Base-by-base conservation (phyloP, 495 filamentous ascomycete species). In the Aspergillus sparsus region DNA sequence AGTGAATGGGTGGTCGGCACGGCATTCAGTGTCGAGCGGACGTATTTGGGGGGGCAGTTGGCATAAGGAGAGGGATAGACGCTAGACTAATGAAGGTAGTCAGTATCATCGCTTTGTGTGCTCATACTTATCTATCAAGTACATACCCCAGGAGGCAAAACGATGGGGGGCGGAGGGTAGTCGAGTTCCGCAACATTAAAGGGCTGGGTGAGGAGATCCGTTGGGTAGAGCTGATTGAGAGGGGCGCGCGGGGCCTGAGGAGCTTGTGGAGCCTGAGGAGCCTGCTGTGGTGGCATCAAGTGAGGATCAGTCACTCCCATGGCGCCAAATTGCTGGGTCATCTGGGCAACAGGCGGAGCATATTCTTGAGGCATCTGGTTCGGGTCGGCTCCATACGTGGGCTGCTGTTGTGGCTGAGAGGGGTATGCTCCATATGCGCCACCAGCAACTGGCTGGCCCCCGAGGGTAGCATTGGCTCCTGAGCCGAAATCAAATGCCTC, bases 111-210 rank as follows among this genome's bases (percentile, higher is more conserved):
- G 21, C 34, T 51, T 8, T 39, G 36, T 34, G 11, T 33, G 37
- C 3, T 34, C 9, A 16, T 16, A 21, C 9, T 10, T 18, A 9
- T 6, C 18, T 45, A 21, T 46, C 44, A 16, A 51, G 53, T 33
- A 83, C 90, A 79, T 79, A 98, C 93, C 78, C 94, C 94, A 49
- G 91, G 88, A 31, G 94, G 94, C 51, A 98, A 74, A 64, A 95
- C 85, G 65, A 97, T 94, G 12, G 90, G 89, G 60, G 94, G 94
- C 39, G 94, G 95, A 12, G 93, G 91, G 51, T 94, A 83, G 68
- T 97, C 93, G 44, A 98, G 75, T 74, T 98, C 95, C 35, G 89
- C 83, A 51, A 93, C 91, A 72, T 97, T 93, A 76, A 98, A 93
- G 33, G 93, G 95, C 71, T 95, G 89, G 56, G 87, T 89, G 65